Base-by-base conservation (phyloP, 331 rosid genomes). In the Pyrus hybrid region DNA sequence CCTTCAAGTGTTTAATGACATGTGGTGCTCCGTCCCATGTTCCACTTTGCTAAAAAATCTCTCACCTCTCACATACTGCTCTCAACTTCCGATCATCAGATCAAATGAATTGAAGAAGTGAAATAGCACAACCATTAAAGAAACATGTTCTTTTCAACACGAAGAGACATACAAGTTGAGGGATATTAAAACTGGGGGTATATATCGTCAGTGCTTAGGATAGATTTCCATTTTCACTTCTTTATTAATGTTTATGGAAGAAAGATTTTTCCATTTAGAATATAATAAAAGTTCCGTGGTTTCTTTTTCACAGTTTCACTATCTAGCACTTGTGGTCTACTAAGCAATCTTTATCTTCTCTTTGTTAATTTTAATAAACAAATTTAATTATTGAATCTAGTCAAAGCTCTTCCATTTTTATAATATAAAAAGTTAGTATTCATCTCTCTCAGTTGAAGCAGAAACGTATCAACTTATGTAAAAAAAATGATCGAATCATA, bases 221-320 rank as follows among this genome's bases (percentile, higher is more conserved):
- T n/a, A 16, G 20, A 60, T 69, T 21, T 23, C 56, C 82, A 68
- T 51, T 11, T 29, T 30, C 2, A 49, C 2, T 49, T 49, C 3
- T 47, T 16, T 47, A 14, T 47, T 47, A 14, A 16, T 5, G n/a
- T 17, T 49, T 49, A 49, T 49, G 9, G 56, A 49, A 49, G 56
- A 17, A 3, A 49, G 56, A 49, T 37, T 49, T 16, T 49, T 49
- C n/a, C n/a, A 2, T 49, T 17, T 17, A 49, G n/a, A 49, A 49
- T 49, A 16, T 49, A 49, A 49, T 49, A 49, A 71, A 73, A 79
- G 72, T 26, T 58, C 68, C 51, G 67, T 56, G 63, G 71, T 67
- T 78, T n/a, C 0, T n/a, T 79, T 77, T 80, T 75, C 79, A 56
- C 45, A 37, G 13, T 37, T 37, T 37, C 45, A 37, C 45, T 2